Base-by-base conservation (phyloP, 2,329 filamentous ascomycete species). In the Cercospora zeae-maydis region DNA sequence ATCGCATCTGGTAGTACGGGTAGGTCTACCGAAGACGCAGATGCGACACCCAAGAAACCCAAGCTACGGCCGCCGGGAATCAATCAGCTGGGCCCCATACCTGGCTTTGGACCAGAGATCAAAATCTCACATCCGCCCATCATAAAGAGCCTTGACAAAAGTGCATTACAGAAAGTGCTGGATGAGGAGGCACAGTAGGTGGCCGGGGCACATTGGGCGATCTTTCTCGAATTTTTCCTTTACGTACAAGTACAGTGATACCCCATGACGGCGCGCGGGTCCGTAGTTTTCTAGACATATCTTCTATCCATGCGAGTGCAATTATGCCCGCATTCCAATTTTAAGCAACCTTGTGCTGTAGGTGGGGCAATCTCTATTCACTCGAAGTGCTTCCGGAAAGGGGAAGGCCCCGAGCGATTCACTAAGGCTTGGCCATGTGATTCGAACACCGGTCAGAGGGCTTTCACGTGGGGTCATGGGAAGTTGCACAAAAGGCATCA, bases 11-110 rank as follows among this genome's bases (percentile, higher is more conserved):
- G 66, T 31, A 69, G 64, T 56, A 67, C 63, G 19, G 61, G 52
- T 31, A 63, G 63, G 31, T 62, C 62, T 33, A 64, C 55, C 49
- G 66, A 69, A 59, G 61, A 73, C 70, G 61, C 71, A 14, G 71
- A 76, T 36, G 73, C 72, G 34, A 74, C 75, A 24, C 73, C 77
- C 10, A 72, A 74, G 62, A 76, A 67, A 10, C 58, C 77, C 34
- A 79, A 73, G 62, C 60, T 79, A 47, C 81, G 90, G 47, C 77
- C 84, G 4, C 84, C 89, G 1, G 91, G 91, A 0, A 91, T 95
- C 72, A 95, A 95, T 71, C 91, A 93, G 73, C 82, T 85, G 1
- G 91, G 91, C 0, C 82, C 86, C 0, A 88, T 95, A 47, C 85
- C 89, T 0, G 90, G 91, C 0, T 89, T 93, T 67, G 81, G 85